Evolutionary conservation across 2,329 filamentous ascomycete species (phyloP), one percentile per base, ranked within the genome.

Genomic region (Aspergillus viridinutans): DNA sequence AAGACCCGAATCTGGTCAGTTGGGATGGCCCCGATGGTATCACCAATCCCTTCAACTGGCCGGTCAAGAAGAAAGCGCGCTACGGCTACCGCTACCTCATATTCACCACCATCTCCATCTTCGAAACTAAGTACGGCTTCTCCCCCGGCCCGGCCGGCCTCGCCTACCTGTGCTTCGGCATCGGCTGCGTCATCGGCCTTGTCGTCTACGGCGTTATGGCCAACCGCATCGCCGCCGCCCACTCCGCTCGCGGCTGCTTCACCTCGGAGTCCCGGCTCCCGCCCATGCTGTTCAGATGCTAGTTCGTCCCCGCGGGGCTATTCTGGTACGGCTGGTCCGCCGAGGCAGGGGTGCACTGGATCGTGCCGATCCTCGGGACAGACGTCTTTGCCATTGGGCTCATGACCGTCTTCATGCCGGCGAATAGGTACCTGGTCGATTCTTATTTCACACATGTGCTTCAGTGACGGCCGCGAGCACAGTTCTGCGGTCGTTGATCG

Each of bases 351-450:
- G 68, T 75, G 0, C 81, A 82, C 63, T 85, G 81, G 81, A 80
- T 84, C 50, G 74, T 83, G 12, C 81, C 81, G 0, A 82, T 85
- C 59, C 72, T 85, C 38, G 83, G 82, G 4, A 78, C 81, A 1
- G 74, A 74, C 1, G 49, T 62, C 8, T 65, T 73, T 23, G 70
- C 67, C 2, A 48, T 68, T 20, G 68, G 69, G n/a, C 45, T 67
- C 14, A 53, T 73, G 17, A 60, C 61, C 1, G 62, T 65, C 3
- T 71, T 72, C 57, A 83, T 85, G 78, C 77, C 78, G 0, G 73
- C 83, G 1, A 79, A 82, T 53, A 83, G 83, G 3, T 90, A 90
- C 61, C 78, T 89, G 3, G 81, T 89, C 45, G 86, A 89, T 57
- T 79, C 81, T 1, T 87, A 81, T 65, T 75, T 78, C 0, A 71